Conservation (phyloP, 441 rosid genomes). For the Mallotus japonicus region DNA sequence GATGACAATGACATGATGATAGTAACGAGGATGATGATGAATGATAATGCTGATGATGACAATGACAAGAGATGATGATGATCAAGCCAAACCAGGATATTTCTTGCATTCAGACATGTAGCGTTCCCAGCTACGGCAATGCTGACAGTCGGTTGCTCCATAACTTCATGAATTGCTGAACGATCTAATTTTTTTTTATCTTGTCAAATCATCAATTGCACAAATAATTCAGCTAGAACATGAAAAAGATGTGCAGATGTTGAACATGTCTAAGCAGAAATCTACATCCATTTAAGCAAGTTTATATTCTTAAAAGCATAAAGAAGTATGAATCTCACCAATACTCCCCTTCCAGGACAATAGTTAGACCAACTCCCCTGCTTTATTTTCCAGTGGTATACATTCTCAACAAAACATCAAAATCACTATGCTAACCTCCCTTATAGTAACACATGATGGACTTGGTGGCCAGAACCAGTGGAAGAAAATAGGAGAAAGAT, state of each 20-base stretch:
- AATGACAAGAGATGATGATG: conserved; percentile 14
- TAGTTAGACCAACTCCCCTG: conserved; percentile 99
- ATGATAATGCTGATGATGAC: no score
- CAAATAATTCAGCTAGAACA: conserved; percentile 98
- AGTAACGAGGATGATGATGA: no score
- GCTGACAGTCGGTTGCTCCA: conserved; percentile 78
- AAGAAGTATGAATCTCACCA: conserved; percentile 51
- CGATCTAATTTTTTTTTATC: no score
- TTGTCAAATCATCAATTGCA: conserved; percentile 21
- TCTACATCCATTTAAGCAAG: neutral
- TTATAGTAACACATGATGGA: no score
- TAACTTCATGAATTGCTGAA: no score
- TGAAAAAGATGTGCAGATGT: conserved; percentile 34
- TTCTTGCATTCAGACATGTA: no score
- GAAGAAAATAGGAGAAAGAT: conserved; percentile 98
- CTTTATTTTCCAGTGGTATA: conserved; percentile 93
- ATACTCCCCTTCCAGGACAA: conserved; percentile 98
- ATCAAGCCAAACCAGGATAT: conserved; percentile 47
- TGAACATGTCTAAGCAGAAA: conserved; percentile 1
- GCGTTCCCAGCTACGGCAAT: conserved; percentile 52
- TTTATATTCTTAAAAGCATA: no score
- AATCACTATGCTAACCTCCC: no score
- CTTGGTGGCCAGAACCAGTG: conserved; percentile 70
- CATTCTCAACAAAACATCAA: conserved; percentile 25
- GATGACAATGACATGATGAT: no score